These are phyloP conservation scores for Arthrinium phaeospermum DNA, from an alignment of 2,329 filamentous ascomycete genomes.

Conservation along the genomic window DNA sequence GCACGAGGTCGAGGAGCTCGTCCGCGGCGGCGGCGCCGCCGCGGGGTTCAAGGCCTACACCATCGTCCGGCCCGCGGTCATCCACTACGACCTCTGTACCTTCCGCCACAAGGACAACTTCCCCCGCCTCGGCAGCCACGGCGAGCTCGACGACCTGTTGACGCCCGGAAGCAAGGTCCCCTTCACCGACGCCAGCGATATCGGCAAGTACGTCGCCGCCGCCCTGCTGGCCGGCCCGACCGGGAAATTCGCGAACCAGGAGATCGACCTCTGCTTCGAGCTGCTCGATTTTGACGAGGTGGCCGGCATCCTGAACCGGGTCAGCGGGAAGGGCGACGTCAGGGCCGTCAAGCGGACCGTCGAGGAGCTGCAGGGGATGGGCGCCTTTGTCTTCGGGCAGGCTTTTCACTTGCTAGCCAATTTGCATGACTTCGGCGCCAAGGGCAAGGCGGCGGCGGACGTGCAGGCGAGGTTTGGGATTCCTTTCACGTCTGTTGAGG, in stretches of 20 bases:
- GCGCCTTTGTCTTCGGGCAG: conserved; percentile 28
- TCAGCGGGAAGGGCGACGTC: conserved; percentile 37
- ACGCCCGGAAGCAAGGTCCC: conserved; percentile 31
- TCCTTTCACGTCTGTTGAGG: conserved; percentile 36
- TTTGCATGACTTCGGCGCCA: conserved; percentile 30
- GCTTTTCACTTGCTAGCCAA: conserved; percentile 37
- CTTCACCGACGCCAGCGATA: conserved; percentile 38
- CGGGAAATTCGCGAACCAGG: conserved; percentile 36
- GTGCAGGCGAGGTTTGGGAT: conserved; percentile 37
- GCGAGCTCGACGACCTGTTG: conserved; percentile 36
- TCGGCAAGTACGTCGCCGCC: conserved; percentile 41
- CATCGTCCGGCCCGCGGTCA: conserved; percentile 39
- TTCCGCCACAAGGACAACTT: conserved; percentile 35
- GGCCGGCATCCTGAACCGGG: conserved; percentile 34
- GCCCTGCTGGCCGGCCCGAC: conserved; percentile 36
- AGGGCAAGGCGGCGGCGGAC: conserved; percentile 25
- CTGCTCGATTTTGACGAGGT: conserved; percentile 38
- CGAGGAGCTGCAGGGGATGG: conserved; percentile 32
- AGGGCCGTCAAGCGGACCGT: conserved; percentile 26
- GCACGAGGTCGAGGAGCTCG: conserved; percentile 41
- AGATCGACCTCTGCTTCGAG: conserved; percentile 40
- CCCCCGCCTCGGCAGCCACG: conserved; percentile 34
- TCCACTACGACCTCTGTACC: conserved; percentile 37
- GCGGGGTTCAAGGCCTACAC: conserved; percentile 40
- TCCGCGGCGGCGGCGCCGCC: conserved; percentile 29